phyloP scores from a whole-genome alignment of 352 stramenopile genomes.

The Phytopythium vexans region DNA sequence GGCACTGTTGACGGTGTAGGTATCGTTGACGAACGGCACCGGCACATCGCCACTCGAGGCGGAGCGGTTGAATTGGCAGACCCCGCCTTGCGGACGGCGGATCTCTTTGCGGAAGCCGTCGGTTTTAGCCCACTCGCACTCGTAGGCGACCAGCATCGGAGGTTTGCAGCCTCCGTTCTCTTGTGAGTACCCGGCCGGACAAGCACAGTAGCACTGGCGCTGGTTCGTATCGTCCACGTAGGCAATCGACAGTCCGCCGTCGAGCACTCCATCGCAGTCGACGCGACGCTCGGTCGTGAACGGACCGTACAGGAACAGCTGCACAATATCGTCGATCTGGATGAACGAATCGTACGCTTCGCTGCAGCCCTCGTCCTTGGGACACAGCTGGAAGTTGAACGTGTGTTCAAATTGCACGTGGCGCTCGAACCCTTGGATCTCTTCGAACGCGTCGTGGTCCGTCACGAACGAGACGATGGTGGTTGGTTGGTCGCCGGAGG shows the following conservation, averaged over 20 bases:
- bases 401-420: background rate
- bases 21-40: constrained; percentile 43
- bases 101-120: constrained; percentile 27
- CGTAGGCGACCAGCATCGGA: constrained; percentile 22
- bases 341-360: background rate
- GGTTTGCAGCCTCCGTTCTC: background rate
- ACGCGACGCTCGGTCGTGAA: constrained; percentile 38
- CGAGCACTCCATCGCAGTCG: constrained; percentile 26
- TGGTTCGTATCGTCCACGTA: constrained; percentile 28
- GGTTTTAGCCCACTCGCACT: constrained; percentile 42
- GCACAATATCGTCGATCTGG: constrained; percentile 1
- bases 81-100: background rate
- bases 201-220: constrained; percentile 57
- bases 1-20: constrained; percentile 6
- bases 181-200: constrained; percentile 25
- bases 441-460: background rate
- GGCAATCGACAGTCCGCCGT: constrained; percentile 38
- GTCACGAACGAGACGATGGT: constrained; percentile 1
- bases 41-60: constrained; percentile 33
- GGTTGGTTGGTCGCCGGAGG: background rate
- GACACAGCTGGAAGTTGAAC: background rate
- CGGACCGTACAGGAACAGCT: constrained; percentile 67
- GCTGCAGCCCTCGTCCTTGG: background rate
- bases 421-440: background rate
- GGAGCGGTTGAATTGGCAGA: constrained; percentile 35